A percentile compares a stretch with the other conserved stretches of the same genome.
Conservation (phyloP, 192 early-diverging fungal species). For the Podochytrium sp. region DNA sequence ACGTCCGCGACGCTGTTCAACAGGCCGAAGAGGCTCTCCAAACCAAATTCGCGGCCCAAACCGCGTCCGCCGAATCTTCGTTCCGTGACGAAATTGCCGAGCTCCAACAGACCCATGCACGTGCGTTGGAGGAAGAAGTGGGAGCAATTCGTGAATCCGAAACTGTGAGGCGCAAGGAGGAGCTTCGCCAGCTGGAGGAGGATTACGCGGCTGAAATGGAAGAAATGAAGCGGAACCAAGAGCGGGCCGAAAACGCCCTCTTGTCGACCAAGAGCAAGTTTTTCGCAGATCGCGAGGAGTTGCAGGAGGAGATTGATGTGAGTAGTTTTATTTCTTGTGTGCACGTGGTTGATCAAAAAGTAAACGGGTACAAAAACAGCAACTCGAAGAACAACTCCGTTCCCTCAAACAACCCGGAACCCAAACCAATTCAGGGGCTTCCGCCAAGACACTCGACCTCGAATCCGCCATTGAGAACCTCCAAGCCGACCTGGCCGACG, state of each 20-base stretch:
- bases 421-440: neutral
- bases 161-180: neutral
- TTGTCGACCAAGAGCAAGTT: constrained; percentile 41
- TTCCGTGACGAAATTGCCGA: constrained; percentile 18
- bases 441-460: constrained; percentile 13
- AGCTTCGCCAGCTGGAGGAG: constrained; percentile 19
- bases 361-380: too few species aligned
- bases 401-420: constrained; percentile 17
- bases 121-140: constrained; percentile 24
- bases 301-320: constrained; percentile 45
- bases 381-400: constrained; percentile 31
- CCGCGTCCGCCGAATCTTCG: constrained; percentile 15
- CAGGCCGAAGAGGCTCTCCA: constrained; percentile 22
- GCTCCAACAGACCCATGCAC: constrained; percentile 20
- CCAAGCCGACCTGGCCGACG: constrained; percentile 23
- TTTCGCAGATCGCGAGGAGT: constrained; percentile 44
- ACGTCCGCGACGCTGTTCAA: constrained; percentile 10
- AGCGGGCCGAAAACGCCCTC: constrained; percentile 35
- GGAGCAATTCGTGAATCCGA: neutral
- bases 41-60: neutral
- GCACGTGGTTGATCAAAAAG: too few species aligned
- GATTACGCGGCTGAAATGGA: constrained; percentile 20
- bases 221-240: constrained; percentile 28
- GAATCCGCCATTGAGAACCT: constrained; percentile 24
- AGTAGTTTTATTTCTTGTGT: too few species aligned